Evolutionary conservation across 495 filamentous ascomycete genomes (phyloP).

Genomic region (Beverwykella pulmonaria): DNA sequence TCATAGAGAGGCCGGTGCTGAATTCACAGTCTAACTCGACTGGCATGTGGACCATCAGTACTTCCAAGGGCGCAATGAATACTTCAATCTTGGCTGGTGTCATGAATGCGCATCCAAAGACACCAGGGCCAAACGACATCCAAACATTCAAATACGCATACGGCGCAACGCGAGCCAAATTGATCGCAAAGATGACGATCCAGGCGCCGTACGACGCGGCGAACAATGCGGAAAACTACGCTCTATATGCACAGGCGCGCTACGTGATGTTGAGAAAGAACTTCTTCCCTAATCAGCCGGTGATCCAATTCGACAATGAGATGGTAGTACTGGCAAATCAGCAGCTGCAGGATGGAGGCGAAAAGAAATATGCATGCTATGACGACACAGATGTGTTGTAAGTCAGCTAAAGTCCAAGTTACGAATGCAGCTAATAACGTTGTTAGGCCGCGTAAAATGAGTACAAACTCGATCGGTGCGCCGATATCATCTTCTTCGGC

Average conservation of each 20-base stretch:
- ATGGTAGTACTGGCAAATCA: slow-evolving; percentile 16
- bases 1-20: slow-evolving; percentile 4
- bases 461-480: not conserved
- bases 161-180: slow-evolving; percentile 24
- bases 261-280: slow-evolving; percentile 22
- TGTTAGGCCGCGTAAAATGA: not conserved
- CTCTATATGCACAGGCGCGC: slow-evolving; percentile 28
- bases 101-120: slow-evolving; percentile 15
- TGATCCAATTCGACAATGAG: slow-evolving; percentile 17
- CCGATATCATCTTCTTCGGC: slow-evolving; percentile 1
- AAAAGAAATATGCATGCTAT: slow-evolving; percentile 16
- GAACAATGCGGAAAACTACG: slow-evolving; percentile 32
- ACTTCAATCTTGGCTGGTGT: slow-evolving; percentile 29
- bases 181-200: slow-evolving; percentile 14
- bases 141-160: slow-evolving; percentile 27
- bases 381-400: slow-evolving; percentile 23
- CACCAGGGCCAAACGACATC: slow-evolving; percentile 20
- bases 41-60: not conserved
- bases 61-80: slow-evolving; percentile 14
- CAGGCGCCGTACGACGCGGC: slow-evolving; percentile 24
- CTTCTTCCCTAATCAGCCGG: slow-evolving; percentile 21
- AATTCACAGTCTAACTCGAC: not conserved
- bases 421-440: not conserved
- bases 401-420: slow-evolving; percentile 1
- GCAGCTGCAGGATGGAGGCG: slow-evolving; percentile 11